Conservation (phyloP, 495 filamentous ascomycete genomes). For the Glonium stellatum region DNA sequence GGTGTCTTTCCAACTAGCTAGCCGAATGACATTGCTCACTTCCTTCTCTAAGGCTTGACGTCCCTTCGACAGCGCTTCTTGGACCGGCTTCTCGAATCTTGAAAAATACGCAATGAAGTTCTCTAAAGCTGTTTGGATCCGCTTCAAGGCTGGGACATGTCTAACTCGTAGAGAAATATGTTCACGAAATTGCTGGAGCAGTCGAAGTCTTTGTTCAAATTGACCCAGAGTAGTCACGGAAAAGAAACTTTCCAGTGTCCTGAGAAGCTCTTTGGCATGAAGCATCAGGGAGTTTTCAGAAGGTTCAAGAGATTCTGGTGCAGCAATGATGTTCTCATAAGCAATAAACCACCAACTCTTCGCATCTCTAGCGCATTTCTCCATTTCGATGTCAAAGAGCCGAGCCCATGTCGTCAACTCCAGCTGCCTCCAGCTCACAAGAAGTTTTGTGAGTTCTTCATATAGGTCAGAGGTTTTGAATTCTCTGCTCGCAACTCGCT, state of each 20-base stretch:
- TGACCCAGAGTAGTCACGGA: slow-evolving; percentile 69
- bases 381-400: slow-evolving; percentile 77
- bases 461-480: slow-evolving; percentile 63
- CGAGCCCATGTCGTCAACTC: slow-evolving; percentile 88
- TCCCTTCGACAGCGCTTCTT: slow-evolving; percentile 55
- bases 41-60: slow-evolving; percentile 68
- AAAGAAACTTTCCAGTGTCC: slow-evolving; percentile 69
- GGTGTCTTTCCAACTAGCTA: slow-evolving; percentile 94
- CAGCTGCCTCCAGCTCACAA: slow-evolving; percentile 80
- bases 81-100: slow-evolving; percentile 58
- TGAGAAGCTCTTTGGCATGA: slow-evolving; percentile 61
- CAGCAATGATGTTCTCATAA: slow-evolving; percentile 77
- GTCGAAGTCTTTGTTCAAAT: slow-evolving; percentile 59
- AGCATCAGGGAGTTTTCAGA: slow-evolving; percentile 46
- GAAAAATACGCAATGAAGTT: slow-evolving; percentile 72
- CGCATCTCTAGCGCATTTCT: slow-evolving; percentile 65
- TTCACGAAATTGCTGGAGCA: slow-evolving; percentile 64
- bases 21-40: slow-evolving; percentile 76
- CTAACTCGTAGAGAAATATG: slow-evolving; percentile 52
- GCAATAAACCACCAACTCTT: slow-evolving; percentile 95
- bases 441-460: slow-evolving; percentile 64
- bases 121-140: slow-evolving; percentile 53
- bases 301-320: slow-evolving; percentile 51
- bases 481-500: slow-evolving; percentile 74
- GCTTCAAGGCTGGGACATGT: slow-evolving; percentile 48